Conservation (phyloP, 495 filamentous ascomycete genomes). For the Neurospora discreta region DNA sequence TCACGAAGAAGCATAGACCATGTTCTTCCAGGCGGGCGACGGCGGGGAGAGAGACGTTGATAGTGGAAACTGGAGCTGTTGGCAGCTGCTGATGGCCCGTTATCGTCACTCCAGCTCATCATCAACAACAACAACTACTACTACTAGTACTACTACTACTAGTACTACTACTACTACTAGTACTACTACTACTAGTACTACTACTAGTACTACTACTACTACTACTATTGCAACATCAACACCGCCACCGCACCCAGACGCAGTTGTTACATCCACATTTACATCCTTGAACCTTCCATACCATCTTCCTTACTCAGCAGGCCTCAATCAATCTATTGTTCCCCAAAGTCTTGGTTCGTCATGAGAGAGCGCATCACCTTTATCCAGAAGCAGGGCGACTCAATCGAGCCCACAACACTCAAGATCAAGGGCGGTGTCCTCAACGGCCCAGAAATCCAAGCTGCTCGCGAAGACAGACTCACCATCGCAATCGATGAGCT, state of each 20-base stretch:
- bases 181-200: no score
- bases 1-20: background rate
- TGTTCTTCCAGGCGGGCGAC: background rate
- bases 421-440: slow-evolving; percentile 39
- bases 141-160: no score
- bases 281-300: background rate
- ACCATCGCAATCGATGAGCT: slow-evolving; percentile 67
- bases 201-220: no score
- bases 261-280: background rate
- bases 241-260: background rate
- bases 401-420: slow-evolving; percentile 50
- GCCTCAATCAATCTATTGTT: background rate
- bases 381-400: slow-evolving; percentile 50
- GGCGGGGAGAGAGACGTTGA: background rate
- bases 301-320: background rate
- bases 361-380: slow-evolving; percentile 88
- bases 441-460: slow-evolving; percentile 43
- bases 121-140: background rate
- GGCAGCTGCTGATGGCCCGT: background rate
- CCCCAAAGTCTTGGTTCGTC: background rate
- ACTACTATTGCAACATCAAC: background rate
- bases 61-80: background rate
- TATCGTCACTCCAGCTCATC: background rate
- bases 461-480: slow-evolving; percentile 69
- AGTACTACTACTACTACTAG: no score